phyloP scores from a whole-genome alignment of 305 asterid genomes.

The Plantago lanceolata region DNA sequence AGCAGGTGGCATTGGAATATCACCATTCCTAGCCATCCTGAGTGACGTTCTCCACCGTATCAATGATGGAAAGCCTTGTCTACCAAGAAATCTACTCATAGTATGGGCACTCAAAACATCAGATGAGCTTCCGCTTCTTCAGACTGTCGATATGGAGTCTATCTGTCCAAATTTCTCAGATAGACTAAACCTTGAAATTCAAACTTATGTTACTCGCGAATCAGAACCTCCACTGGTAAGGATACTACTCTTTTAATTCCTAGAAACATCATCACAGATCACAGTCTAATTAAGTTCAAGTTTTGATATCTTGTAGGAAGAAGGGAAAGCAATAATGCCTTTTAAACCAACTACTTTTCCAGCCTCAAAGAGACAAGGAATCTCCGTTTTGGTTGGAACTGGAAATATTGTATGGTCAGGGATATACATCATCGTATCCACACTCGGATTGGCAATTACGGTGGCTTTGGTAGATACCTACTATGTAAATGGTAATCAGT shows the following conservation, averaged over 20 bases:
- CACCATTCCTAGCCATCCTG: slow-evolving; percentile 76
- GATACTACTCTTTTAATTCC: not conserved
- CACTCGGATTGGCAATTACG: slow-evolving; percentile 49
- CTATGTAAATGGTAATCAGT: slow-evolving; percentile 51
- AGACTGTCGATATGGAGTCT: slow-evolving; percentile 54
- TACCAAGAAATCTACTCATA: slow-evolving; percentile 53
- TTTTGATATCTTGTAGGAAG: slow-evolving; percentile 49
- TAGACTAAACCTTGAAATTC: slow-evolving; percentile 58
- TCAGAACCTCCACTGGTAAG: slow-evolving; percentile 69
- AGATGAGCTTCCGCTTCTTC: slow-evolving; percentile 71
- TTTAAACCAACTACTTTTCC: slow-evolving; percentile 28
- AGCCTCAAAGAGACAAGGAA: slow-evolving; percentile 37
- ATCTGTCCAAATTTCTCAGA: slow-evolving; percentile 49
- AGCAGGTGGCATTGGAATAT: slow-evolving; percentile 88
- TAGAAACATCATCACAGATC: not conserved
- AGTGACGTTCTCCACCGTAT: slow-evolving; percentile 68
- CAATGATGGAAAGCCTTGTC: slow-evolving; percentile 55
- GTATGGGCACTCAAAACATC: slow-evolving; percentile 75
- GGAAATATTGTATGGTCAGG: slow-evolving; percentile 83
- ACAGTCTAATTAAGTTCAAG: not conserved
- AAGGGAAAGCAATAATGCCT: slow-evolving; percentile 43
- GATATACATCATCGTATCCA: slow-evolving; percentile 45
- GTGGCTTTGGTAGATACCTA: slow-evolving; percentile 38
- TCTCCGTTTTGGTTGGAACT: slow-evolving; percentile 77
- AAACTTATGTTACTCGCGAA: slow-evolving; percentile 68